Evolutionary conservation across 768 basidiomycete genomes (phyloP).

Genomic region (Lentinula guzmanii): DNA sequence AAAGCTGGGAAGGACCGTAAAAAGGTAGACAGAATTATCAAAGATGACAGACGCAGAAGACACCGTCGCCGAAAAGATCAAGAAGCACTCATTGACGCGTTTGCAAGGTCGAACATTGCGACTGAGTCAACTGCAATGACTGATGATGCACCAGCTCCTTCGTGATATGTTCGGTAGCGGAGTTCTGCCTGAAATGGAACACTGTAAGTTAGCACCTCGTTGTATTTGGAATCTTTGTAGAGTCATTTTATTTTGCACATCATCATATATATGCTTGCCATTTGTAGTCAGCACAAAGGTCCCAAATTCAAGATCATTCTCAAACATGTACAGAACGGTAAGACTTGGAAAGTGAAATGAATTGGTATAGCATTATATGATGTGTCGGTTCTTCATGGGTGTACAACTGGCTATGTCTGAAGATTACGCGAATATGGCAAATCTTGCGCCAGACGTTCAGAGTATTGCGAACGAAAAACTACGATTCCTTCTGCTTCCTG

Average conservation of each 20-base stretch:
- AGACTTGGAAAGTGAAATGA: too few relatives aligned
- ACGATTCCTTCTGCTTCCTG: slow-evolving; percentile 46
- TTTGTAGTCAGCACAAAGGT: background rate
- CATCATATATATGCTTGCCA: background rate
- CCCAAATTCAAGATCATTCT: too few relatives aligned
- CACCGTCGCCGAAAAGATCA: slow-evolving; percentile 82
- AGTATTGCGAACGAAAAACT: slow-evolving; percentile 73
- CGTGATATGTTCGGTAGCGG: background rate
- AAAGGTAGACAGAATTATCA: slow-evolving; percentile 75
- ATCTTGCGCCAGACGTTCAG: too few relatives aligned
- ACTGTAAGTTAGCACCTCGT: background rate
- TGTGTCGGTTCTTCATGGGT: too few relatives aligned
- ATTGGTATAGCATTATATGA: too few relatives aligned
- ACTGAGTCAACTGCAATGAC: slow-evolving; percentile 14
- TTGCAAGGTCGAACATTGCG: slow-evolving; percentile 49
- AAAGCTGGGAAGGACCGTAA: slow-evolving; percentile 58
- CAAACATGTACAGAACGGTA: too few relatives aligned
- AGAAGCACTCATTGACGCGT: slow-evolving; percentile 76
- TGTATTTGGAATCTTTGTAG: background rate
- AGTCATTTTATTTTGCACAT: background rate
- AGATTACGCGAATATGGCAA: background rate
- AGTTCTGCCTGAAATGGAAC: background rate
- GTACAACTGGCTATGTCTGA: background rate
- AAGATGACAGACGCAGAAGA: slow-evolving; percentile 75
- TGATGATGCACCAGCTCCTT: background rate